Evolutionary conservation across 225 moss, liverwort and hornwort species (phyloP).

Genomic region (Pleurozium schreberi): DNA sequence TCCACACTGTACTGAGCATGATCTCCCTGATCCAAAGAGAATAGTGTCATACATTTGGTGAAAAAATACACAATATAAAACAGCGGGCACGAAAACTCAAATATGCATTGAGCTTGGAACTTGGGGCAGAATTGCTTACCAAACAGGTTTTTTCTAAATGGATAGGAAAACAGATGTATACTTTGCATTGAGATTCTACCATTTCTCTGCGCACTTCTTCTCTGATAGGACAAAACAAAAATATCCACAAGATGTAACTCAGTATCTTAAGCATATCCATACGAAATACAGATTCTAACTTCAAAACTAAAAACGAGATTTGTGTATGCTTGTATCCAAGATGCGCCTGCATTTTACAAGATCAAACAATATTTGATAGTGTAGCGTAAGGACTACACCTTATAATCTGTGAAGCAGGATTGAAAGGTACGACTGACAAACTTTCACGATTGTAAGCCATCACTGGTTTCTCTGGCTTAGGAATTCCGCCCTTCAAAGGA

Average conservation of each 20-base stretch:
- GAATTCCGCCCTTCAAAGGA: conserved; percentile 52
- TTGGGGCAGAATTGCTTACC: conserved; percentile 26
- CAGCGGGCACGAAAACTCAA: neutral
- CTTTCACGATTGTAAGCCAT: conserved; percentile 52
- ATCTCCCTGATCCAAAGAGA: conserved; percentile 24
- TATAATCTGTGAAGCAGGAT: conserved; percentile 34
- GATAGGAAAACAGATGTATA: conserved; percentile 63
- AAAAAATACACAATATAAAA: neutral
- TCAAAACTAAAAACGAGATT: neutral
- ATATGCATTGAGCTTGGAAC: neutral
- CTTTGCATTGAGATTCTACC: conserved; percentile 67
- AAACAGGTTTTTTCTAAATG: conserved; percentile 32
- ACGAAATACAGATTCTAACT: neutral
- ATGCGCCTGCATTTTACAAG: neutral
- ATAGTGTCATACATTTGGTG: neutral
- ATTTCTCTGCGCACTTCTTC: conserved; percentile 71
- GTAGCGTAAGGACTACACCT: conserved; percentile 17
- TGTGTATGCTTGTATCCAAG: neutral
- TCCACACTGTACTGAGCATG: conserved; percentile 40
- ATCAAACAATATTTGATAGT: neutral
- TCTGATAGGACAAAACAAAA: conserved; percentile 13
- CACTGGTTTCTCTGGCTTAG: conserved; percentile 46
- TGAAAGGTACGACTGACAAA: conserved; percentile 35
- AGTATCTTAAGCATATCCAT: neutral
- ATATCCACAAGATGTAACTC: neutral